Evolutionary conservation across 2,329 filamentous ascomycete species (phyloP), one percentile per base, ranked within the genome.

Genomic region (Fusarium miscanthi): DNA sequence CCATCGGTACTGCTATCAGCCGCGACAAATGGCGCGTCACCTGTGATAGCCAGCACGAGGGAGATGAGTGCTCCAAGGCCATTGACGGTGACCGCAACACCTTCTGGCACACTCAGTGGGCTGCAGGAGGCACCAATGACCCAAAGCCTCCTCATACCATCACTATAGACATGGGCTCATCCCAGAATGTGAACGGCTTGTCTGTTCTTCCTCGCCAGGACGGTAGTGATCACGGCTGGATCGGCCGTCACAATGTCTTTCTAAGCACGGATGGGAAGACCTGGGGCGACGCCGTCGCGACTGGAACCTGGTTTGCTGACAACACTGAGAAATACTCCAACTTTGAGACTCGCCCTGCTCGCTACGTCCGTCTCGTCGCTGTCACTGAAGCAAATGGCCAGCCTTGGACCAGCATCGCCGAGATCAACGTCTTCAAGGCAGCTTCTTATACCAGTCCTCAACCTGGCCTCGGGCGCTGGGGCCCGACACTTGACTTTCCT

Each of bases 141-240:
- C 58, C 70, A 5, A 56, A 40, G 13, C 57, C 58, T 30, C 70
- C 70, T 2, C 70, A 73, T 5, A 56, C 59, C 3, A 48, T 61
- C 6, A 74, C 61, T 3, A 56, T 73, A 5, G 70, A 73, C 4
- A 64, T 73, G 70, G 62, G 59, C 13, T 33, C 49, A 8, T 33
- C 40, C 1, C 51, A 60, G 8, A 73, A 74, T 6, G 63, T 73
- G 17, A 73, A 73, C 1, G 70, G 70, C 0, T 19, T 73, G 3
- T 74, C 70, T n/a, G 41, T 59, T 10, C 42, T 73, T 17, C 70
- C 70, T 21, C 58, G 70, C 0, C 70, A 73, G 13, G 70, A 73
- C 11, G 53, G 48, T 3, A 59, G 6, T 3, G 8, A n/a, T 0
- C 30, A 59, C 1, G 63, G 63, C 23, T 73, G 59, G 53, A 71